phyloP scores from a whole-genome alignment of 345 rosid species.

The Kernera saxatilis region DNA sequence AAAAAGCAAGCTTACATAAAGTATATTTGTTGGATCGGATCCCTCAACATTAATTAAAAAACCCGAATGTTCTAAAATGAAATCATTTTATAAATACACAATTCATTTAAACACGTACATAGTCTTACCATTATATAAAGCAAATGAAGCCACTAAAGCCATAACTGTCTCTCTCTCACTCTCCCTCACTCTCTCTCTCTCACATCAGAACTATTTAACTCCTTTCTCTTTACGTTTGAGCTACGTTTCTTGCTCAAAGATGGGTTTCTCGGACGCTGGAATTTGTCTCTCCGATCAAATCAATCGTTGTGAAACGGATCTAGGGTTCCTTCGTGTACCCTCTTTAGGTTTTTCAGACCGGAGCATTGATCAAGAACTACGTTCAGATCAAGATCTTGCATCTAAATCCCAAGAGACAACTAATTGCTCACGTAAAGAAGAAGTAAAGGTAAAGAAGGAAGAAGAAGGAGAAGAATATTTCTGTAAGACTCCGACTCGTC shows the following conservation, averaged over 20 bases:
- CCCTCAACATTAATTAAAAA: slow-evolving; percentile 29
- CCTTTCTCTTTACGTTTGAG: background rate
- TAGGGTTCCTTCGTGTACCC: slow-evolving; percentile 4
- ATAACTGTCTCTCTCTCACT: background rate
- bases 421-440: background rate
- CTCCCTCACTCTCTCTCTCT: background rate
- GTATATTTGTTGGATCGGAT: slow-evolving; percentile 36
- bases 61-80: slow-evolving; percentile 23
- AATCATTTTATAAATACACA: background rate
- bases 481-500: slow-evolving; percentile 55
- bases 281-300: slow-evolving; percentile 13
- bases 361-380: slow-evolving; percentile 11
- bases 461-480: slow-evolving; percentile 18
- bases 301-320: background rate
- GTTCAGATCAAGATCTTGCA: slow-evolving; percentile 11
- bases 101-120: background rate
- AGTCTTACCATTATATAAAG: slow-evolving; percentile 11
- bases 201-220: slow-evolving; percentile 1
- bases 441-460: background rate
- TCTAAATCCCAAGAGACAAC: background rate
- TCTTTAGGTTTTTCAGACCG: slow-evolving; percentile 16
- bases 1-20: slow-evolving; percentile 25
- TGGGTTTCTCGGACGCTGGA: slow-evolving; percentile 22
- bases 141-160: slow-evolving; percentile 18
- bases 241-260: slow-evolving; percentile 13